Conservation (phyloP, 768 basidiomycete species). For the Amanita polypyramis region DNA sequence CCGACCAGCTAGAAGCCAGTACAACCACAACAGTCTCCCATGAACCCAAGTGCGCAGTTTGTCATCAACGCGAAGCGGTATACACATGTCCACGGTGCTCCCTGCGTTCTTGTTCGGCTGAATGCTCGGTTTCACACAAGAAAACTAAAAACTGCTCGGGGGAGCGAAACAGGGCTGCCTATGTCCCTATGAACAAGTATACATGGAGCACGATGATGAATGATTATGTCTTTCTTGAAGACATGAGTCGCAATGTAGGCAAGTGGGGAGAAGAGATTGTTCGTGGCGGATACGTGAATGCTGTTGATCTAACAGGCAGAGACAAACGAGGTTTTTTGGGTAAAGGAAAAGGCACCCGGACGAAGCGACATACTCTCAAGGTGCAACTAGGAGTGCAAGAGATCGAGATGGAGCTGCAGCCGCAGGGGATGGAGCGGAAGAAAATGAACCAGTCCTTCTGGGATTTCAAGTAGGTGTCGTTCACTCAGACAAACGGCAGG, state of each 20-base stretch:
- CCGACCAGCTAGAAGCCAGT: slow-evolving; percentile 8
- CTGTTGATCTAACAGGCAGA: slow-evolving; percentile 13
- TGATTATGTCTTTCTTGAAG: slow-evolving; percentile 83
- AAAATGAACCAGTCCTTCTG: slow-evolving; percentile 74
- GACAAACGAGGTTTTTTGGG: slow-evolving; percentile 16
- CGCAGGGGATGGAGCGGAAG: slow-evolving; percentile 73
- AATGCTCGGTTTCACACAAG: slow-evolving; percentile 67
- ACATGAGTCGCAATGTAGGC: slow-evolving; percentile 62
- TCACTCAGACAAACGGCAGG: slow-evolving; percentile 5
- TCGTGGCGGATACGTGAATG: slow-evolving; percentile 40
- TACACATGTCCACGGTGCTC: slow-evolving; percentile 78
- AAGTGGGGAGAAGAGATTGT: slow-evolving; percentile 68
- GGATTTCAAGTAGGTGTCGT: slow-evolving; percentile 55
- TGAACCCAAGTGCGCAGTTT: slow-evolving; percentile 34
- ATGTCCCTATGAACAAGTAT: slow-evolving; percentile 77
- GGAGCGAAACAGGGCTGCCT: slow-evolving; percentile 59
- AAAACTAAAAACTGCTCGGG: slow-evolving; percentile 51
- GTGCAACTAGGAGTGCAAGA: slow-evolving; percentile 57
- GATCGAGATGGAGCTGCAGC: slow-evolving; percentile 68
- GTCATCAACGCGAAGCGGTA: slow-evolving; percentile 35
- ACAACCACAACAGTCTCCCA: slow-evolving; percentile 11
- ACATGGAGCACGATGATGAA: slow-evolving; percentile 82
- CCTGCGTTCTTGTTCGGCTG: slow-evolving; percentile 60
- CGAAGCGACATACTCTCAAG: slow-evolving; percentile 60
- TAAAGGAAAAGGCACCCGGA: slow-evolving; percentile 16